Evolutionary conservation across 2,329 filamentous ascomycete genomes (phyloP).

Genomic region (Aspergillus fijiensis): DNA sequence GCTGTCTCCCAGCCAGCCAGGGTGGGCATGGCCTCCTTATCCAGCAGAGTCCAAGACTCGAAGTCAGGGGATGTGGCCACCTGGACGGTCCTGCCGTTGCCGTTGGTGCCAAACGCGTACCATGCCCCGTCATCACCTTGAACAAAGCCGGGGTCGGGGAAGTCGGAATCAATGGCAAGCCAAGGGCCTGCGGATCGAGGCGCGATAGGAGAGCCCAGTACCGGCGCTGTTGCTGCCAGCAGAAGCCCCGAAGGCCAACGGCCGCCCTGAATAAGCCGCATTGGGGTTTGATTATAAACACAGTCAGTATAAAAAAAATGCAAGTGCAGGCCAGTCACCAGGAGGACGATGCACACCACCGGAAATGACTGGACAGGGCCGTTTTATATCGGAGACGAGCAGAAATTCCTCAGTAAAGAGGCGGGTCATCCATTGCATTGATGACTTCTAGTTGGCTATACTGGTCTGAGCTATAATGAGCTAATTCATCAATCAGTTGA

Average conservation of each 20-base stretch:
- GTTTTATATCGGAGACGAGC: background rate
- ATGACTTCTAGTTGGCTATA: background rate
- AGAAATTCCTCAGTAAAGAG: background rate
- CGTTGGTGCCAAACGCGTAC: constrained; percentile 57
- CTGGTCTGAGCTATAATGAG: background rate
- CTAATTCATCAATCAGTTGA: constrained; percentile 3
- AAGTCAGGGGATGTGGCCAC: constrained; percentile 52
- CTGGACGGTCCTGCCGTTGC: constrained; percentile 52
- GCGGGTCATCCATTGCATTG: background rate
- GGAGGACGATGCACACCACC: too few species aligned
- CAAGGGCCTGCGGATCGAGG: constrained; percentile 1
- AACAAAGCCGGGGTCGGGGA: constrained; percentile 13
- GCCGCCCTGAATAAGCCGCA: background rate
- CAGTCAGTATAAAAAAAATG: too few species aligned
- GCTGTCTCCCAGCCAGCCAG: constrained; percentile 56
- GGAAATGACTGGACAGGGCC: too few species aligned
- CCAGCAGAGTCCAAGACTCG: constrained; percentile 47
- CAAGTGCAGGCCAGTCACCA: too few species aligned
- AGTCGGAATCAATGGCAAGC: constrained; percentile 6
- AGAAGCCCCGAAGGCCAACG: background rate
- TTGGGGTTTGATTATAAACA: background rate
- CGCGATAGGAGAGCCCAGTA: background rate
- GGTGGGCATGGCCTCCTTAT: constrained; percentile 53
- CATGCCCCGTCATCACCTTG: constrained; percentile 6
- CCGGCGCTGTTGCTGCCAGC: background rate